A percentile compares a stretch with the other conserved stretches of the same genome.
Evolutionary conservation across 2,329 filamentous ascomycete genomes (phyloP).

Genomic region (Fusarium sp.): DNA sequence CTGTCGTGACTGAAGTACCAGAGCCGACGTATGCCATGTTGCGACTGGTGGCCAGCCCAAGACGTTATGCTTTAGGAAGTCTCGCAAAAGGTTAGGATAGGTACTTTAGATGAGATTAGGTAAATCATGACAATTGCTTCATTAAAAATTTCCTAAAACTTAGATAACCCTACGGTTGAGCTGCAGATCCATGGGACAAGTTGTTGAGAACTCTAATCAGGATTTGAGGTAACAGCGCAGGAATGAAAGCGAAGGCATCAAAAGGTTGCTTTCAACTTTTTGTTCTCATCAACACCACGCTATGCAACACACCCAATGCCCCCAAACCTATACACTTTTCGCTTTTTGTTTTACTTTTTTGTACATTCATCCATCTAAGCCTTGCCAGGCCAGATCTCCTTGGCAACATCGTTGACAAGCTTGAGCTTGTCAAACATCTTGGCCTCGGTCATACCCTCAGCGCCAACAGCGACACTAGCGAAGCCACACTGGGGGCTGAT

Average conservation of each 20-base stretch:
- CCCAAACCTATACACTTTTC: conserved; percentile 9
- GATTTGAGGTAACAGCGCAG: not conserved
- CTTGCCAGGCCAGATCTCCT: conserved; percentile 68
- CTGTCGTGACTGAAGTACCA: not conserved
- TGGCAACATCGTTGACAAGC: conserved; percentile 74
- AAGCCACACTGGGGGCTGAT: conserved; percentile 79
- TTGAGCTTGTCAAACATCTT: conserved; percentile 79
- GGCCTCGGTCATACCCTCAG: conserved; percentile 72
- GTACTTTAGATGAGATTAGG: not conserved
- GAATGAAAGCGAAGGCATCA: not conserved
- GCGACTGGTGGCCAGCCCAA: not conserved
- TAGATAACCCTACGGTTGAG: not conserved
- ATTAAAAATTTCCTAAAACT: not conserved
- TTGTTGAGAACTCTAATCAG: not conserved
- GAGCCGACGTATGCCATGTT: not conserved
- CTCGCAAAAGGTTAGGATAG: not conserved
- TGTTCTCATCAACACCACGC: conserved; percentile 28
- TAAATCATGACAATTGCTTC: not conserved
- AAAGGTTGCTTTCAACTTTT: not conserved
- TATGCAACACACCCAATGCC: conserved; percentile 19
- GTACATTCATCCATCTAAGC: not conserved
- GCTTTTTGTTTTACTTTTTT: not conserved
- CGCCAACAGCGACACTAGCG: conserved; percentile 74
- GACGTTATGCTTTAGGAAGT: not conserved
- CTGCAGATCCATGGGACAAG: not conserved